Evolutionary conservation across 192 early-diverging fungal species (phyloP).

Genomic region (Coemansia furcata): DNA sequence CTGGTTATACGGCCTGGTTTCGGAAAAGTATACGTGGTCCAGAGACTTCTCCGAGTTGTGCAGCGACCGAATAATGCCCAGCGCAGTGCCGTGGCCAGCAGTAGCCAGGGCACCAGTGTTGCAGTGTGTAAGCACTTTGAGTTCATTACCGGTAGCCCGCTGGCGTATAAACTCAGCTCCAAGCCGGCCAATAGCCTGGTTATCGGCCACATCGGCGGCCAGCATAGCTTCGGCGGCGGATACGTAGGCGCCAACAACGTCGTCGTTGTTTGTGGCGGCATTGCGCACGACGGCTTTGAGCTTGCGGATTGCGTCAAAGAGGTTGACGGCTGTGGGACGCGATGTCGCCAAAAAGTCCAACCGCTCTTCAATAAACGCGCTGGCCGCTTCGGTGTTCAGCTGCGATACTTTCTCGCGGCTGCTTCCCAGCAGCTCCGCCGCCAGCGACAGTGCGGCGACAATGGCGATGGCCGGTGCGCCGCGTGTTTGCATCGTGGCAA

Average conservation of each 20-base stretch:
- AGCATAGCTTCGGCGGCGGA: slow-evolving; percentile 80
- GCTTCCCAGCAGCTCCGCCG: slow-evolving; percentile 60
- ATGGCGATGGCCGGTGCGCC: slow-evolving; percentile 98
- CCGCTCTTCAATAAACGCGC: slow-evolving; percentile 53
- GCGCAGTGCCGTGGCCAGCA: slow-evolving; percentile 85
- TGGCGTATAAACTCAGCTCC: slow-evolving; percentile 63
- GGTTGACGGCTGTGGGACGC: slow-evolving; percentile 94
- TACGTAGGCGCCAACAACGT: slow-evolving; percentile 66
- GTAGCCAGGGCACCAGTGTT: slow-evolving; percentile 92
- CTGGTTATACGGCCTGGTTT: slow-evolving; percentile 98
- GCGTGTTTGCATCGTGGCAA: slow-evolving; percentile 90
- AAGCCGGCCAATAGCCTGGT: slow-evolving; percentile 75
- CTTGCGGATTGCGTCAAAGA: slow-evolving; percentile 77
- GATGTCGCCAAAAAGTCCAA: slow-evolving; percentile 84
- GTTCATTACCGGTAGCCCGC: neutral
- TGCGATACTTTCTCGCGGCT: slow-evolving; percentile 12
- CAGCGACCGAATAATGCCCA: slow-evolving; percentile 88
- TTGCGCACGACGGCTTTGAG: slow-evolving; percentile 28
- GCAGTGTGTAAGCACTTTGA: slow-evolving; percentile 89
- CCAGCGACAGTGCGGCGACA: slow-evolving; percentile 87
- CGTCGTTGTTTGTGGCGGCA: slow-evolving; percentile 8
- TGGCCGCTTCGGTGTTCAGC: slow-evolving; percentile 27
- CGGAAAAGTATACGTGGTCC: slow-evolving; percentile 86
- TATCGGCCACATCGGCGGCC: slow-evolving; percentile 80
- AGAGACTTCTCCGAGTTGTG: slow-evolving; percentile 52